Conservation (phyloP, 441 rosid genomes). For the Syzygium syzygioides region DNA sequence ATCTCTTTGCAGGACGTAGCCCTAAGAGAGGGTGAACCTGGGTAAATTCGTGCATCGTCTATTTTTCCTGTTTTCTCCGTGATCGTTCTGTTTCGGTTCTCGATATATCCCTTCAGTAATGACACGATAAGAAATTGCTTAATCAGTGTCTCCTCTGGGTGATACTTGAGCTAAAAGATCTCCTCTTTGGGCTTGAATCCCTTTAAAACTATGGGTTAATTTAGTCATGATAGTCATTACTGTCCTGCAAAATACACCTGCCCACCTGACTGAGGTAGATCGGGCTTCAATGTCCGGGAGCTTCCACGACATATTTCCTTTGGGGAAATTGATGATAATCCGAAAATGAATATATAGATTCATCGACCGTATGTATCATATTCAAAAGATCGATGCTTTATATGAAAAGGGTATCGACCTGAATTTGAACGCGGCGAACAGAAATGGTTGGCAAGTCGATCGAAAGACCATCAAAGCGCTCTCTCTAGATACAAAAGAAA, state of each 20-base stretch:
- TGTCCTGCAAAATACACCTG: not conserved
- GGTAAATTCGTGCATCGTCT: no score
- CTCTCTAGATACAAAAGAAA: not conserved
- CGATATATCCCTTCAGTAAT: no score
- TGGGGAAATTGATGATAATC: not conserved
- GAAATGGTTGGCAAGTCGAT: not conserved
- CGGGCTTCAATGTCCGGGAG: not conserved
- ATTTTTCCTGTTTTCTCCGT: no score
- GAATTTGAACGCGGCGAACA: not conserved
- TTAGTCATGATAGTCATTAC: not conserved
- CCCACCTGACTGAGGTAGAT: not conserved
- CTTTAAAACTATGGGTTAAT: not conserved
- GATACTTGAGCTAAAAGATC: not conserved
- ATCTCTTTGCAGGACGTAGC: no score
- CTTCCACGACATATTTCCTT: not conserved
- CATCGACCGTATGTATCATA: not conserved
- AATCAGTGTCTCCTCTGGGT: not conserved
- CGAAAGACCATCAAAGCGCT: not conserved
- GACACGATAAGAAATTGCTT: not conserved
- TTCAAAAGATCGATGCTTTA: not conserved
- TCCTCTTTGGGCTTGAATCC: not conserved
- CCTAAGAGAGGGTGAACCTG: no score
- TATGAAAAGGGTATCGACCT: not conserved
- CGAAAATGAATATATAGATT: not conserved
- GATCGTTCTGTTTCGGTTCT: no score